Percentiles rank a stretch among this genome's conserved stretches.
Evolutionary conservation across 2,329 filamentous ascomycete species (phyloP).

Genomic region (Fusarium poae): DNA sequence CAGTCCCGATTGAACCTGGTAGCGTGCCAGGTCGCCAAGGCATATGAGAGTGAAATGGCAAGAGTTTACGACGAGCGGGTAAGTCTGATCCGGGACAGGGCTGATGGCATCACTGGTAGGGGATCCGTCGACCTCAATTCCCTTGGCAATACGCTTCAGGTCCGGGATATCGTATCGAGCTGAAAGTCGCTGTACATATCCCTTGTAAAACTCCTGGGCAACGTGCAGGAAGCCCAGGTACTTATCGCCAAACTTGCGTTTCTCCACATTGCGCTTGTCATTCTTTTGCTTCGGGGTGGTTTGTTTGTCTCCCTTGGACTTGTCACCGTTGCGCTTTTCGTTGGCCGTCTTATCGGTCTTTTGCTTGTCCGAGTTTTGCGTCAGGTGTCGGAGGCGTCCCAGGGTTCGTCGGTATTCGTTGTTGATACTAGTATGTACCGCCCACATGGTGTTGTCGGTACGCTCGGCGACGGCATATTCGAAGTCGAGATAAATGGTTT

Average conservation of each 20-base stretch:
- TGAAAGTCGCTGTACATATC: slow-evolving; percentile 83
- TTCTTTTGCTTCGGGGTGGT: slow-evolving; percentile 42
- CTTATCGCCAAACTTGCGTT: slow-evolving; percentile 82
- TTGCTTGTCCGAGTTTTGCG: slow-evolving; percentile 68
- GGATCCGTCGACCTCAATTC: slow-evolving; percentile 56
- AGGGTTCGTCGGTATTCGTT: slow-evolving; percentile 80
- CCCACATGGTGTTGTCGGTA: slow-evolving; percentile 82
- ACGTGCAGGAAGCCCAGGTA: slow-evolving; percentile 89
- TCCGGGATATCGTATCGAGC: slow-evolving; percentile 68
- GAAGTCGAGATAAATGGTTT: slow-evolving; percentile 79
- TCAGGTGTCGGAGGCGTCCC: slow-evolving; percentile 64
- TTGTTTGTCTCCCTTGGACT: slow-evolving; percentile 45
- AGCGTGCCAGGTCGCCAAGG: slow-evolving; percentile 90
- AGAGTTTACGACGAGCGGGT: slow-evolving; percentile 73
- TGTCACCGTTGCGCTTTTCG: slow-evolving; percentile 46
- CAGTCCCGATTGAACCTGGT: slow-evolving; percentile 79
- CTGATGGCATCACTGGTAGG: slow-evolving; percentile 56
- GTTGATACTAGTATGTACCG: slow-evolving; percentile 82
- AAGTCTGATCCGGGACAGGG: slow-evolving; percentile 63
- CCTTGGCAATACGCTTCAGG: slow-evolving; percentile 59
- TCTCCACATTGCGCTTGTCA: slow-evolving; percentile 62
- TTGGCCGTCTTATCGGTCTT: slow-evolving; percentile 44
- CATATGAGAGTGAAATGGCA: slow-evolving; percentile 88
- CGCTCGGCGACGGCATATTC: slow-evolving; percentile 72
- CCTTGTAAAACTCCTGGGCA: slow-evolving; percentile 88